Conservation (phyloP, 441 rosid species). For the Macaranga tanarius region DNA sequence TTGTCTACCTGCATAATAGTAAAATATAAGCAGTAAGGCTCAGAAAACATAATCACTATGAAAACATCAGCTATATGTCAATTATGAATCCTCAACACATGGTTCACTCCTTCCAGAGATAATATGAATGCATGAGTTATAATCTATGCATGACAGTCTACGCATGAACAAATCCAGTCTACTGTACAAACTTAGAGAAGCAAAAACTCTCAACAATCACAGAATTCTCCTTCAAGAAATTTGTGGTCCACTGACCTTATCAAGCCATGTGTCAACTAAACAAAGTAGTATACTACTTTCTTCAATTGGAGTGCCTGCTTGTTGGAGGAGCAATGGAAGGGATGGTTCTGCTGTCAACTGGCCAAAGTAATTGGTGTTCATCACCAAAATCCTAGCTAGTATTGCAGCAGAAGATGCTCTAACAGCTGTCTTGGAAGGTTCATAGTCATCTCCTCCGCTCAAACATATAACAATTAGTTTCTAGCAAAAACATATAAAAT, state of each 20-base stretch:
- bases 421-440: conserved; percentile 84
- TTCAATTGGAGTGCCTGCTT: conserved; percentile 62
- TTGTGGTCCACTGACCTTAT: conserved; percentile 62
- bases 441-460: conserved; percentile 83
- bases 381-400: conserved; percentile 92
- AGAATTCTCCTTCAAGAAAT: conserved; percentile 6
- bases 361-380: conserved; percentile 82
- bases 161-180: not conserved
- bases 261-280: conserved; percentile 93
- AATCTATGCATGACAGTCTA: not conserved
- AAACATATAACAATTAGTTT: conserved; percentile 80
- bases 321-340: conserved; percentile 68
- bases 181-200: not conserved
- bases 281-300: conserved; percentile 77
- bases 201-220: not conserved
- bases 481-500: conserved; percentile 35
- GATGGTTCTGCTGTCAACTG: conserved; percentile 88
- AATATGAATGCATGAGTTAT: not conserved
- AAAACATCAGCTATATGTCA: not conserved
- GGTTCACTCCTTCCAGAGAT: not conserved
- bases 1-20: conserved; percentile 69
- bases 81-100: not conserved
- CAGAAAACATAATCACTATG: not conserved
- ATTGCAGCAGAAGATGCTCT: conserved; percentile 83
- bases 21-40: conserved; percentile 18